Base-by-base conservation (phyloP, 2,329 filamentous ascomycete genomes). In the Rhinocladiella similis region DNA sequence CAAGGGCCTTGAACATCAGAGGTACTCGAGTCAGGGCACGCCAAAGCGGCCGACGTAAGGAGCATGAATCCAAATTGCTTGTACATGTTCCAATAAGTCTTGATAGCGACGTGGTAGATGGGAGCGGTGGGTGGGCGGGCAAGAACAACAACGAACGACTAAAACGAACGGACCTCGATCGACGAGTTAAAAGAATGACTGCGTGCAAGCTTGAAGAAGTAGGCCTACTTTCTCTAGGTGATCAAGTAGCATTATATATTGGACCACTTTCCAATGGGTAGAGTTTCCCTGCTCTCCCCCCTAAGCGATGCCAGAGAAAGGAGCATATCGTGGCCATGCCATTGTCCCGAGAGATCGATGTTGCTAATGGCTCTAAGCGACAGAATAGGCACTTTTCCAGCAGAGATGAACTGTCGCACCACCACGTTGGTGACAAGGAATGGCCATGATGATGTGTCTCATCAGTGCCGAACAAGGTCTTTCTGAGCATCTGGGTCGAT, bases 101-200 rank as follows among this genome's bases (percentile, higher is more conserved):
- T 7, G 29, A 33, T 7, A 9, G 29, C 10, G 10, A 9, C 5
- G 10, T 33, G 29, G 29, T 33, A 33, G 29, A 33, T 33, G 29
- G 10, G 6, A 12, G 29, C 10, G 10, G 14, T 16, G 38, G 38
- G 6, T 41, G 10, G 22, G 38, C 36, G n/a, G 39, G 25, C 19
- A 19, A 27, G 38, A 20, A 47, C 20, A 20, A 13, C 10, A 48
- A 16, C 41, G 47, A 48, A 50, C 39, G 54, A 54, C 48, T 50
- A 42, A 56, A 60, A 57, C 39, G 50, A 54, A 60, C 47, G 53
- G 38, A 46, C 36, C 58, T 60, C 51, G 51, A 55, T 60, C 58
- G 54, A 60, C 58, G 54, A 55, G 54, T 33, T 53, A 20, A 57
- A 60, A 19, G 57, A 60, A 57, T 52, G 58, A 47, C 41, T 52